These are phyloP conservation scores for Chaetomium olivaceum DNA, from an alignment of 2,329 filamentous ascomycete genomes.

Conservation along the genomic window DNA sequence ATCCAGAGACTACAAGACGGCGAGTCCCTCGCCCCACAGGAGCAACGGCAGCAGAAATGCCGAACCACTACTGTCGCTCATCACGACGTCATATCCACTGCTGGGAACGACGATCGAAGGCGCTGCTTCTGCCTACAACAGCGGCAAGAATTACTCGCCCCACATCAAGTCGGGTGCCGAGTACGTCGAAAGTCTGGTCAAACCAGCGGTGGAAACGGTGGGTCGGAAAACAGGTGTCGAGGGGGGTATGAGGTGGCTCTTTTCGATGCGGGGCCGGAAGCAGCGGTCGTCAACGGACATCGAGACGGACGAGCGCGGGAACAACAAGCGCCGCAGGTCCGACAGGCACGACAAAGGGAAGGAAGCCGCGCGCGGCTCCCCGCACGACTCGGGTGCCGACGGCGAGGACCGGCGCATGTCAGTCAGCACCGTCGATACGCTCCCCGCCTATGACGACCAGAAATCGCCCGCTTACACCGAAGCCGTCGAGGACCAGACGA, in stretches of 20 bases:
- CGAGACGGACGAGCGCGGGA: constrained; percentile 47
- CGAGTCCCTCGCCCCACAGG: constrained; percentile 11
- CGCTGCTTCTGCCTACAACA: constrained; percentile 81
- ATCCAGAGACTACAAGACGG: constrained; percentile 31
- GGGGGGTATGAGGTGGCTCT: constrained; percentile 79
- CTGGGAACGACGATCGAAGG: constrained; percentile 82
- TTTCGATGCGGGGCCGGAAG: constrained; percentile 56
- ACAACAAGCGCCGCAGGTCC: constrained; percentile 58
- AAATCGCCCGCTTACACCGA: constrained; percentile 75
- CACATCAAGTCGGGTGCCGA: constrained; percentile 87
- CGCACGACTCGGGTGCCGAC: constrained; percentile 33
- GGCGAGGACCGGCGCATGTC: constrained; percentile 58
- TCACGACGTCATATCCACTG: constrained; percentile 85
- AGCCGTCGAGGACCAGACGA: constrained; percentile 40
- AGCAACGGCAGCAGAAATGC: constrained; percentile 44
- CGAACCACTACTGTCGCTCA: constrained; percentile 80
- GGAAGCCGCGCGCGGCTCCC: background rate
- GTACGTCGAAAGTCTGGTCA: constrained; percentile 85
- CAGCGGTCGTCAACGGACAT: constrained; percentile 51
- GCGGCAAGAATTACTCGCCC: constrained; percentile 87
- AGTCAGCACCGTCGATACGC: constrained; percentile 68
- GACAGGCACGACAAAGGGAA: constrained; percentile 19
- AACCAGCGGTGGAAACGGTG: constrained; percentile 80
- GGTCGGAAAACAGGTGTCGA: constrained; percentile 86
- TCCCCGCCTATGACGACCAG: constrained; percentile 82